These are phyloP conservation scores for Ulota crispa DNA, from an alignment of 225 moss, liverwort and hornwort species.

Conservation along the genomic window DNA sequence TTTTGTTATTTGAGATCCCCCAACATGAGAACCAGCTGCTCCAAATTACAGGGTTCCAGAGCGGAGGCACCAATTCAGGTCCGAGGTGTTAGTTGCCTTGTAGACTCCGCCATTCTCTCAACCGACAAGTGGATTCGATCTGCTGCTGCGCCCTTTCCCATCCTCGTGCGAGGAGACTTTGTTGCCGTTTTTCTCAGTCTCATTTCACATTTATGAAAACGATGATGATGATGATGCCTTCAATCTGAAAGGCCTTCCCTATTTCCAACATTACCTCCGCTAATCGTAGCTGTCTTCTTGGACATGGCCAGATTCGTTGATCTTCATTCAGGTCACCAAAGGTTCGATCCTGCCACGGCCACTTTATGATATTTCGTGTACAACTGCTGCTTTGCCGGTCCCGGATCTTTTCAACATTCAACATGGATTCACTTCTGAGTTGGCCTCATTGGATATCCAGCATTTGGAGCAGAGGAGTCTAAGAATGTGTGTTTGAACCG, in stretches of 20 bases:
- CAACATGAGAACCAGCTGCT: neutral
- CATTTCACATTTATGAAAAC: constrained; percentile 22
- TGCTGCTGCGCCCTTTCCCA: constrained; percentile 35
- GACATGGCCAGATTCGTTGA: constrained; percentile 9
- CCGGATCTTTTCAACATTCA: neutral
- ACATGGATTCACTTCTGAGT: neutral
- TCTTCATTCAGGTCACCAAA: constrained; percentile 19
- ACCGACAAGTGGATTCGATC: constrained; percentile 32
- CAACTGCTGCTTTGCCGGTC: constrained; percentile 8
- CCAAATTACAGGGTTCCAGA: neutral
- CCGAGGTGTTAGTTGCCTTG: neutral
- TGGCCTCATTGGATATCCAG: neutral
- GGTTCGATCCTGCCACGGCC: neutral
- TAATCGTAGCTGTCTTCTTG: constrained; percentile 8
- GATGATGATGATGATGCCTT: neutral
- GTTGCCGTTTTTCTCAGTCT: neutral
- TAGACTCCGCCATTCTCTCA: constrained; percentile 50
- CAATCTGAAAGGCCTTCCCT: neutral
- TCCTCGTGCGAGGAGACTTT: constrained; percentile 21
- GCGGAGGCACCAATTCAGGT: neutral
- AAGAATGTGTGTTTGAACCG: constrained; percentile 9
- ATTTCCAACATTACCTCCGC: neutral
- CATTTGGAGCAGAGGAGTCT: neutral
- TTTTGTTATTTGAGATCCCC: constrained; percentile 6
- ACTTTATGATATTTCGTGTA: neutral